Evolutionary conservation across 1,139 yeast genomes (phyloP).

Genomic region (Nakaseomyces uthaithaninus): DNA sequence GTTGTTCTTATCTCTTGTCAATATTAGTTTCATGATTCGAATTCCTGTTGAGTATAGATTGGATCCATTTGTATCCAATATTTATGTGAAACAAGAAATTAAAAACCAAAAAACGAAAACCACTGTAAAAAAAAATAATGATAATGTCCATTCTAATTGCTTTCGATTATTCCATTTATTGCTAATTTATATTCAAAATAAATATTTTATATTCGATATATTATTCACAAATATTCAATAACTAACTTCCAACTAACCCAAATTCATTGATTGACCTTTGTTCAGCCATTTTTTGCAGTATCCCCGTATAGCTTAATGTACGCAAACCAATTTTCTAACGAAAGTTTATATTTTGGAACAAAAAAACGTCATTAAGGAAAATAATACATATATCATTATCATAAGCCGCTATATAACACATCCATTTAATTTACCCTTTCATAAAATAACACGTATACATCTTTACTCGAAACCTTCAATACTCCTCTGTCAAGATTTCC

Average conservation of each 20-base stretch:
- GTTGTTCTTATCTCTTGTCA: slow-evolving; percentile 4
- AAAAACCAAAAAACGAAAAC: too few relatives aligned
- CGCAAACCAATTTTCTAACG: too few relatives aligned
- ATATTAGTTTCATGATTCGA: slow-evolving; percentile 2
- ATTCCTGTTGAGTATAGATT: too few relatives aligned
- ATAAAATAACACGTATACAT: slow-evolving; percentile 62
- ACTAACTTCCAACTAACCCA: neutral
- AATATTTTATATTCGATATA: slow-evolving; percentile 1
- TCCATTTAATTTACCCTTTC: slow-evolving; percentile 34
- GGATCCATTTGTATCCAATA: too few relatives aligned
- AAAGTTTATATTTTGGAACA: too few relatives aligned
- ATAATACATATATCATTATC: neutral
- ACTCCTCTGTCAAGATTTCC: slow-evolving; percentile 39
- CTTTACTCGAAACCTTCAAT: slow-evolving; percentile 42
- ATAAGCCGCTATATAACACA: neutral
- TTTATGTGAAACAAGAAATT: neutral
- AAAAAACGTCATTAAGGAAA: too few relatives aligned
- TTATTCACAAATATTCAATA: neutral
- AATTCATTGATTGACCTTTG: neutral
- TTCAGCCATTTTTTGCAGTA: neutral
- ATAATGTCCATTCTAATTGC: slow-evolving; percentile 4
- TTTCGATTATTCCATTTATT: slow-evolving; percentile 3
- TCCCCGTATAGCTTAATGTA: too few relatives aligned
- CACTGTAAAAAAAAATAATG: slow-evolving; percentile 5
- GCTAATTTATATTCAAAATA: slow-evolving; percentile 2